Base-by-base conservation (phyloP, 768 basidiomycete species). In the Mycena polygramma region DNA sequence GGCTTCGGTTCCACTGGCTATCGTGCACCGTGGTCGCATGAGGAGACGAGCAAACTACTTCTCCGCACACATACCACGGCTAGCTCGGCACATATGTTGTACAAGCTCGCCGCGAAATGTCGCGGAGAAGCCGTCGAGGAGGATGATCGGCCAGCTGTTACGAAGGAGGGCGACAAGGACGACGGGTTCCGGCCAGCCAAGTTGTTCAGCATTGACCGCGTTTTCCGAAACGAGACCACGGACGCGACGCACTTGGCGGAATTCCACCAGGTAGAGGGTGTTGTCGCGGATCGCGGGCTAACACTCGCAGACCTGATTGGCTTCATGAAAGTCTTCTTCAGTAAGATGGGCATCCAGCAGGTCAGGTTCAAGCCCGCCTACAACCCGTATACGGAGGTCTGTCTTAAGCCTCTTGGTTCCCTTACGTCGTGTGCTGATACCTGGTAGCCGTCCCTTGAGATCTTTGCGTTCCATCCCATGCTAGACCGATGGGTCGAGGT, bases 251-350 rank as follows among this genome's bases (percentile, higher is more conserved):
- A 99, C 85, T 77, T 99, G 72, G 98, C 98, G 6, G 98, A 99
- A 81, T 99, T 99, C 86, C 97, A 99, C 79, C 98, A 99, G 82
- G 98, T 99, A n/a, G 98, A 99, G 80, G 98, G 98, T 59, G 98
- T 99, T 54, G 96, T 99, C 35, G 98, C 98, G 13, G 98, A 99
- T 81, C 90, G 91, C 73, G 91, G 91, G 58, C 83, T 99, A 68
- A 99, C 97, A 1, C 84, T 99, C 35, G 97, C 96, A 20, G 96
- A 99, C 79, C 85, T 99, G 69, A 98, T 99, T 72, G 97, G 97
- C 15, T 99, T 99, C 85, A 98, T 99, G 97, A 89, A 95, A 73
- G 94, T 96, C 65, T 99, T 99, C 87, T 99, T 99, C 88, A 89
- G 84, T 73, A 99, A 99, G 82, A 98, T 98, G 94, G 98, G 98